These are phyloP conservation scores for Platismatia glauca DNA, from an alignment of 495 filamentous ascomycete genomes.

Conservation along the genomic window DNA sequence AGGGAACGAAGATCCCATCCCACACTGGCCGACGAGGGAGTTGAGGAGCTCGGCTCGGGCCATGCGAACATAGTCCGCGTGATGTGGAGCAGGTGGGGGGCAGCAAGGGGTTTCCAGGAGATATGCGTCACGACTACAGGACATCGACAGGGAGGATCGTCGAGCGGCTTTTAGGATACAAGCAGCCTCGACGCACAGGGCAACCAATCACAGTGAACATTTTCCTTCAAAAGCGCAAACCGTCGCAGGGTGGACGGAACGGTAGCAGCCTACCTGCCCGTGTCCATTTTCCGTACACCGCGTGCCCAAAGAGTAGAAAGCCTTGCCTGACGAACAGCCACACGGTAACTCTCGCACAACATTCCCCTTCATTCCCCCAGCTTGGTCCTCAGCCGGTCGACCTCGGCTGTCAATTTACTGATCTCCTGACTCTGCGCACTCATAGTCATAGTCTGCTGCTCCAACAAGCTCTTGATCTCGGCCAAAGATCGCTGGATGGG, in stretches of 20 bases:
- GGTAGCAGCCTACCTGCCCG: neutral
- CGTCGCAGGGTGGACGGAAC: neutral
- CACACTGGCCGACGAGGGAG: too few relatives aligned
- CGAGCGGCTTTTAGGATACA: neutral
- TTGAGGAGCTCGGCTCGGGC: neutral
- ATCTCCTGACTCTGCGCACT: constrained; percentile 55
- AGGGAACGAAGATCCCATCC: neutral
- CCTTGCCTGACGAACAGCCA: neutral
- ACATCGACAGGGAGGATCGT: neutral
- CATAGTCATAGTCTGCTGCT: constrained; percentile 55
- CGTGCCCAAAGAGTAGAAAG: neutral
- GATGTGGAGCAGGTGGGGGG: neutral
- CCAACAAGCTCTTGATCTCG: constrained; percentile 57
- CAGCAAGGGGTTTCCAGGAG: too few relatives aligned
- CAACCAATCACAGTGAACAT: neutral
- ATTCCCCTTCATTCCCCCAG: constrained; percentile 13
- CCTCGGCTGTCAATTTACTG: constrained; percentile 51
- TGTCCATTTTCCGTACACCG: neutral
- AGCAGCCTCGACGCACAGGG: neutral
- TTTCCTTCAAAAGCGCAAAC: neutral
- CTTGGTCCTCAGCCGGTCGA: constrained; percentile 60
- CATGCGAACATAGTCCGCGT: neutral
- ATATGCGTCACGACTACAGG: neutral
- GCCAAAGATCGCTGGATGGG: constrained; percentile 31
- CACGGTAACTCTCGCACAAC: neutral